These are phyloP conservation scores for Camelina sativa DNA, from an alignment of 345 rosid genomes.

Conservation along the genomic window DNA sequence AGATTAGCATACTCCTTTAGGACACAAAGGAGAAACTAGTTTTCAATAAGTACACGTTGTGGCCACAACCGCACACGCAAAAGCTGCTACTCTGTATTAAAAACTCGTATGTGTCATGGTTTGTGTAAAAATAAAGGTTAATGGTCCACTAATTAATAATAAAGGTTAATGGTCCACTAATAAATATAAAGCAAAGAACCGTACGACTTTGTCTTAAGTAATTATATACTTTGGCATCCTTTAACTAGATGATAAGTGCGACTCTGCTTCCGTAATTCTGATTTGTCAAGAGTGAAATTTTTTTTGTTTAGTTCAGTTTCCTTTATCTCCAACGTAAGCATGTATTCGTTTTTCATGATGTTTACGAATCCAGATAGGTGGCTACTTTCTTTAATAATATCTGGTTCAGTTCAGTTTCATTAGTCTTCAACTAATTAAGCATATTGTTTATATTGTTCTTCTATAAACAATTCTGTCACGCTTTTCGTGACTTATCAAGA, in stretches of 20 bases:
- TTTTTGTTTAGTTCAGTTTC: not conserved
- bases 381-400: no score
- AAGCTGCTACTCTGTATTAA: not conserved
- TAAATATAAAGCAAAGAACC: not conserved
- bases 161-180: not conserved
- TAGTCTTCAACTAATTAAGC: no score
- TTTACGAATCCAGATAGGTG: no score
- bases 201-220: not conserved
- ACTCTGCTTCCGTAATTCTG: not conserved
- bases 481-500: not conserved
- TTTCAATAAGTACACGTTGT: no score
- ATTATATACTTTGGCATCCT: not conserved
- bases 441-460: no score
- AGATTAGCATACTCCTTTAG: no score
- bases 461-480: not conserved
- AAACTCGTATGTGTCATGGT: not conserved
- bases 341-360: not conserved
- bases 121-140: slow-evolving; percentile 4
- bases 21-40: no score
- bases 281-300: not conserved
- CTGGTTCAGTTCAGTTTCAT: no score
- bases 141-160: not conserved
- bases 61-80: not conserved
- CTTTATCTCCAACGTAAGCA: not conserved
- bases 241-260: not conserved